Conservation (phyloP, 208 protist genomes). For the Trypanosoma platydactyli region DNA sequence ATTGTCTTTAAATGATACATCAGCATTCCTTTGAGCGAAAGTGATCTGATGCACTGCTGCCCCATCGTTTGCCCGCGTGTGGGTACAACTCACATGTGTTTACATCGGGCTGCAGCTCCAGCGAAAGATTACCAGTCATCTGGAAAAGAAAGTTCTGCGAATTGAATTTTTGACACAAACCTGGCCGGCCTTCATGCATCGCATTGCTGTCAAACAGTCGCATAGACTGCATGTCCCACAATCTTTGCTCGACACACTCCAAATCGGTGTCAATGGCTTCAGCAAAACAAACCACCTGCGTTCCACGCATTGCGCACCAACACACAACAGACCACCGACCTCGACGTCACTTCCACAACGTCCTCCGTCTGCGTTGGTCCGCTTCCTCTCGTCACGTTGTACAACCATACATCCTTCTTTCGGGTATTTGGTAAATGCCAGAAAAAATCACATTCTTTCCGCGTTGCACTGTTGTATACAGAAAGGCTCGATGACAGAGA, state of each 20-base stretch:
- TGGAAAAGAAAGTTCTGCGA: constrained; percentile 27
- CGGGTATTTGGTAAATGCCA: constrained; percentile 20
- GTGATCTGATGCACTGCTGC: neutral
- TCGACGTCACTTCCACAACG: constrained; percentile 4
- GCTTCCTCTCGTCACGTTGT: constrained; percentile 26
- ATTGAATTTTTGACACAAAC: constrained; percentile 23
- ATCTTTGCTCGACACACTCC: constrained; percentile 27
- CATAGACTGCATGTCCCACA: constrained; percentile 26
- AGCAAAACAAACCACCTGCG: constrained; percentile 25
- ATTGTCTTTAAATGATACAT: neutral
- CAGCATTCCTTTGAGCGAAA: constrained; percentile 8
- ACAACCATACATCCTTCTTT: constrained; percentile 26
- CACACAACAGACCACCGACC: constrained; percentile 36
- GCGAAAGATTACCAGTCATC: constrained; percentile 27
- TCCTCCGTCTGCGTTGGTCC: constrained; percentile 1
- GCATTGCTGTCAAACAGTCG: constrained; percentile 24
- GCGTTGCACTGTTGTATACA: constrained; percentile 8
- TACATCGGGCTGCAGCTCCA: constrained; percentile 19
- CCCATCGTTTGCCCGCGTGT: constrained; percentile 20
- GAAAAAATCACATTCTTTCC: constrained; percentile 19
- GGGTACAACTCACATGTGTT: constrained; percentile 27
- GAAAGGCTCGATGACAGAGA: constrained; percentile 16
- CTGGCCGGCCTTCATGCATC: constrained; percentile 2
- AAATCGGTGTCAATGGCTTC: constrained; percentile 8
- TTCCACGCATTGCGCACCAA: constrained; percentile 32